phyloP scores from a whole-genome alignment of 371 early-diverging fungal species.

The Blakeslea trispora region DNA sequence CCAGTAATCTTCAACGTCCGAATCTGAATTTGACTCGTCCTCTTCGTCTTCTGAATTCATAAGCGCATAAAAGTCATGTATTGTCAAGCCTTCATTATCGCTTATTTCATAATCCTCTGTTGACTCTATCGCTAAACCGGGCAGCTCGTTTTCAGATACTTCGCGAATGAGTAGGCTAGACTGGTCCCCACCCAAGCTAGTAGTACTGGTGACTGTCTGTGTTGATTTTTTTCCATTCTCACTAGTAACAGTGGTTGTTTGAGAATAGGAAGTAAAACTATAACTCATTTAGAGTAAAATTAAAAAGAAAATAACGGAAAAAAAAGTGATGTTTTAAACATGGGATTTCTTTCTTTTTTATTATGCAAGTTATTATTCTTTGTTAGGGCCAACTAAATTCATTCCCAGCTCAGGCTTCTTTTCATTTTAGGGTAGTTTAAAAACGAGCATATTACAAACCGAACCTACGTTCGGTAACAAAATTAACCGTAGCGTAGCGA shows the following conservation, averaged over 20 bases:
- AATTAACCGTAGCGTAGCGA: too few species aligned
- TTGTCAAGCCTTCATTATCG: slow-evolving; percentile 22
- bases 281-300: slow-evolving; percentile 14
- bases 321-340: too few species aligned
- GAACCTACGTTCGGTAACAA: too few species aligned
- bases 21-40: slow-evolving; percentile 15
- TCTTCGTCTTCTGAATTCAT: slow-evolving; percentile 20
- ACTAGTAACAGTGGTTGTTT: slow-evolving; percentile 4
- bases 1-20: slow-evolving; percentile 29
- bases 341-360: too few species aligned
- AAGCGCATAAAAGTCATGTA: slow-evolving; percentile 21
- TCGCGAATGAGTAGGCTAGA: slow-evolving; percentile 18
- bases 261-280: slow-evolving; percentile 8
- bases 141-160: slow-evolving; percentile 18
- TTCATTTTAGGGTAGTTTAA: too few species aligned
- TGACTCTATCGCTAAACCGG: slow-evolving; percentile 1
- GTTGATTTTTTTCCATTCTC: neutral
- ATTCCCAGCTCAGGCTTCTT: too few species aligned
- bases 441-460: too few species aligned
- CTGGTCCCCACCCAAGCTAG: neutral
- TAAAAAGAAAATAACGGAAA: slow-evolving; percentile 8
- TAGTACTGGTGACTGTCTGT: slow-evolving; percentile 2
- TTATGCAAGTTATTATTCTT: too few species aligned
- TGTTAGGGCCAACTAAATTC: too few species aligned
- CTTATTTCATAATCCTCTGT: slow-evolving; percentile 18